Percentiles rank a stretch among this genome's conserved stretches.
phyloP scores from a whole-genome alignment of 345 rosid species.

The Camelina hispida region DNA sequence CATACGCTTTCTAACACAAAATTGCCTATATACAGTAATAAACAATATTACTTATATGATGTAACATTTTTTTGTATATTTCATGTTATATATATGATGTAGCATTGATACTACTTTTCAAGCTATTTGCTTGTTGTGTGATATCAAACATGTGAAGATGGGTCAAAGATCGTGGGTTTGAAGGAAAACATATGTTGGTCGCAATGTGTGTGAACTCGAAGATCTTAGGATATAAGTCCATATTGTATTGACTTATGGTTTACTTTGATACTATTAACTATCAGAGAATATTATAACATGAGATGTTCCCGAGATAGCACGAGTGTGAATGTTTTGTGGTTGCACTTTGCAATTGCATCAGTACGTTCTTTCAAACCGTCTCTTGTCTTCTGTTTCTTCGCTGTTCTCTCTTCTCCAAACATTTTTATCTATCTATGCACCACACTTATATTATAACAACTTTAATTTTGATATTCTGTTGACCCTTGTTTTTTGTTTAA shows the following conservation, averaged over 20 bases:
- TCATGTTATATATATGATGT: not conserved
- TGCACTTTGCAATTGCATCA: constrained; percentile 42
- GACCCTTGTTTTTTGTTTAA: not conserved
- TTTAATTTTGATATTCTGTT: not conserved
- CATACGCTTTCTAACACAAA: constrained; percentile 4
- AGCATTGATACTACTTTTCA: not conserved
- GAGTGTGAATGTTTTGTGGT: constrained; percentile 46
- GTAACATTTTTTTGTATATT: too few relatives aligned
- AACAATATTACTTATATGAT: not conserved
- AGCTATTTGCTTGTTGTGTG: constrained; percentile 2
- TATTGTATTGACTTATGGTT: constrained; percentile 10
- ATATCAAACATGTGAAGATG: constrained; percentile 21
- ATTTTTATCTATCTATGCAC: constrained; percentile 43
- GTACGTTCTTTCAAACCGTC: constrained; percentile 40
- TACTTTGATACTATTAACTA: constrained; percentile 8
- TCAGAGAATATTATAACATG: constrained; percentile 31
- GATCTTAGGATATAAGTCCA: constrained; percentile 22
- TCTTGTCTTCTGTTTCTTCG: constrained; percentile 41
- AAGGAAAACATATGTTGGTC: constrained; percentile 29
- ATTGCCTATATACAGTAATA: not conserved
- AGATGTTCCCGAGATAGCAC: constrained; percentile 41
- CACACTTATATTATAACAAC: not conserved
- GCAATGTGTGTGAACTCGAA: constrained; percentile 36
- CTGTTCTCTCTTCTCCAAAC: constrained; percentile 44
- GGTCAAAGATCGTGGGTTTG: constrained; percentile 41